A percentile compares a stretch with the other conserved stretches of the same genome.
Evolutionary conservation across 345 rosid genomes (phyloP).

Genomic region (Heritiera fomes): DNA sequence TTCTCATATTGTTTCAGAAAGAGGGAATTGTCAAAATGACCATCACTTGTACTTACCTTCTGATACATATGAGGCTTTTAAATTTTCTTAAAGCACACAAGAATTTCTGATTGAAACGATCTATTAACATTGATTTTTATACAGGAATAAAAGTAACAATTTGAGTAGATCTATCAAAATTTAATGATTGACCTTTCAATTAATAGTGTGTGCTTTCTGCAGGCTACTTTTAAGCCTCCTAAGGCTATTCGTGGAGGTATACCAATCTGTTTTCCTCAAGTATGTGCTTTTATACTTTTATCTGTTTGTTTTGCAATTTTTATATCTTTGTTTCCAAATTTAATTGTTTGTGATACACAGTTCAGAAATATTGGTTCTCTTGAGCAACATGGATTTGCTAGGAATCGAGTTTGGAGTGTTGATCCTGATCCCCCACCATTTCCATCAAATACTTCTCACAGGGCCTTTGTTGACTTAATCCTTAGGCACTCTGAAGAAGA

Average conservation of each 20-base stretch:
- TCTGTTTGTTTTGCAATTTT: not conserved
- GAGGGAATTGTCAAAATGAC: constrained; percentile 6
- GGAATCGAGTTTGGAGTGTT: constrained; percentile 70
- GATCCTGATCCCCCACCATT: constrained; percentile 75
- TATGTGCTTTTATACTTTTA: constrained; percentile 37
- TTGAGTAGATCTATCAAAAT: not conserved
- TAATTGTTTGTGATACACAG: constrained; percentile 38
- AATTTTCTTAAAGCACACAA: not conserved
- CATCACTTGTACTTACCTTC: not conserved
- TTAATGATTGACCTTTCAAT: not conserved
- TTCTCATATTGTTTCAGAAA: not conserved
- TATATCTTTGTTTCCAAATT: constrained; percentile 25
- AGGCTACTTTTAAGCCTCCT: constrained; percentile 70
- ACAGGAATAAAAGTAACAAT: not conserved
- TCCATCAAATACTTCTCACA: constrained; percentile 36
- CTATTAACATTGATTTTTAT: not conserved
- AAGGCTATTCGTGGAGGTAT: constrained; percentile 90
- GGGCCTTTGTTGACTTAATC: constrained; percentile 69
- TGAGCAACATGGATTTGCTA: constrained; percentile 82
- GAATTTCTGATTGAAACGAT: not conserved
- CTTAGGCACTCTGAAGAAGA: constrained; percentile 65
- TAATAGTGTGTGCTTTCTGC: constrained; percentile 26
- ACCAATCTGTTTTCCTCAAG: constrained; percentile 93
- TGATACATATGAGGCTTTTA: not conserved
- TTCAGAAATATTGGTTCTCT: constrained; percentile 68